Evolutionary conservation across 1,284 basidiomycete genomes (phyloP), one percentile per base, ranked within the genome.

Genomic region (Malassezia nana): DNA sequence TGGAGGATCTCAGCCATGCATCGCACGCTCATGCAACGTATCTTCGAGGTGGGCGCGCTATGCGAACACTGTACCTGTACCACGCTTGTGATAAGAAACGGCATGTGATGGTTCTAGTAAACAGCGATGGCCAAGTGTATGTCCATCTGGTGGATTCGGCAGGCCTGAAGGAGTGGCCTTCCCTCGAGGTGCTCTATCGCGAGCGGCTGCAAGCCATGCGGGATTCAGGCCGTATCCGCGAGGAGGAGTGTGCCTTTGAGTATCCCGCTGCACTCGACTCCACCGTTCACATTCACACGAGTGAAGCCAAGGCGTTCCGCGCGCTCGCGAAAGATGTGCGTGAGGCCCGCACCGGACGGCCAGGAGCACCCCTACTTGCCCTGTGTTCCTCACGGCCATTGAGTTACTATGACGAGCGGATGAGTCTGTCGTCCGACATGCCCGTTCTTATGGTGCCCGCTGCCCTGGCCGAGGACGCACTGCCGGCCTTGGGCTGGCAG

Each of bases 71-170:
- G 52, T 87, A 94, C 77, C 79, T 98, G n/a, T 96, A 89, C 74
- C 92, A 98, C 40, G 81, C 88, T 10, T 79, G 81, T 32, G 83
- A 80, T 49, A 82, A 84, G 6, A 80, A 82, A 2, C 80, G 94
- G 13, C 90, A 98, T 66, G 82, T 95, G n/a, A 87, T 94, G 66
- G 86, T 85, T 1, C 78, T 96, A 13, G 92, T 98, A 77, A 78
- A 84, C 39, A 84, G 85, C 40, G 64, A 69, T 28, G 67, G 67
- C 40, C 84, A 84, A 65, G 45, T 63, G 38, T 60, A 57, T 31
- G 78, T 96, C 2, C 91, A 92, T 74, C 78, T 96, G 46, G 89
- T 96, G 45, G 92, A 98, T 75, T 84, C 84, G 35, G 87, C 89
- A 9, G 82, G 84, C 13, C 82, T 84, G 45, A 83, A 89, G 22